Evolutionary conservation across 2,329 filamentous ascomycete species (phyloP).

Genomic region (Botrytis byssoidea): DNA sequence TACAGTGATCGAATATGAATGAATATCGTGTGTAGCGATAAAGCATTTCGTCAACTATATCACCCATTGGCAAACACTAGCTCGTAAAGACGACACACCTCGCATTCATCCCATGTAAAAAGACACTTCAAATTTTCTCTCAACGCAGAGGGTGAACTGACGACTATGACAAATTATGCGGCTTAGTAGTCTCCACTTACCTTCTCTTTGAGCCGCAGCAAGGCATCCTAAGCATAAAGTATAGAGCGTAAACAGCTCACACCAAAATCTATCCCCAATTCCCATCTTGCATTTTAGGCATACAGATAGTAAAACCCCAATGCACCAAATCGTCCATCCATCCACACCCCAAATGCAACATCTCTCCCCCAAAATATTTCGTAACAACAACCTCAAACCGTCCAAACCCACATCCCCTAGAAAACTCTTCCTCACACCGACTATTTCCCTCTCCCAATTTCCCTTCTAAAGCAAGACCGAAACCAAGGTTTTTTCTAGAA

Average conservation of each 20-base stretch:
- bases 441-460: background rate
- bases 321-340: background rate
- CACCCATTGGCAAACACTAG: background rate
- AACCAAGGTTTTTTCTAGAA: background rate
- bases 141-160: background rate
- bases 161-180: background rate
- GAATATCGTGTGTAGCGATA: background rate
- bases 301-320: background rate
- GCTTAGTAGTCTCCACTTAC: background rate
- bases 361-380: background rate
- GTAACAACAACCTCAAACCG: background rate
- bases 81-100: background rate
- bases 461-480: background rate
- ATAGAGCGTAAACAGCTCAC: background rate
- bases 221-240: background rate
- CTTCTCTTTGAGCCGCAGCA: background rate
- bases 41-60: background rate
- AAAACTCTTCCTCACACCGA: background rate
- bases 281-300: background rate
- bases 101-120: background rate
- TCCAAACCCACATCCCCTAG: background rate
- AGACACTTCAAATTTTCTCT: background rate
- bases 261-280: background rate
- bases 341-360: background rate
- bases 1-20: background rate